phyloP scores from a whole-genome alignment of 495 filamentous ascomycete species.

The Penicillium taxi region DNA sequence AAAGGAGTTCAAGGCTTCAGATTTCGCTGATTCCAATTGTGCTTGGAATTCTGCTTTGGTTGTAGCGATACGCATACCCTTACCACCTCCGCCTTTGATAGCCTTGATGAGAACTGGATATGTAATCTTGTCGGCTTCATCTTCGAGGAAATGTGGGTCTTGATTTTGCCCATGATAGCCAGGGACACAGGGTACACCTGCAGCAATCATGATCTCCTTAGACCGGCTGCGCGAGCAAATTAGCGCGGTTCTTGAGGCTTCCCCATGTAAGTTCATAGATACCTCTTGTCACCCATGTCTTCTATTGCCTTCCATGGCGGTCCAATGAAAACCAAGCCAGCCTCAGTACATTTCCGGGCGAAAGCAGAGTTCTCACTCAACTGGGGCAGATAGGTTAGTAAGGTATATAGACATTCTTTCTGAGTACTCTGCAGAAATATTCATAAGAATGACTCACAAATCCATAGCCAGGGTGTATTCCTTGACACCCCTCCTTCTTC shows the following conservation, averaged over 20 bases:
- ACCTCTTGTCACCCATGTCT: constrained; percentile 95
- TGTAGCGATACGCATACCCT: constrained; percentile 94
- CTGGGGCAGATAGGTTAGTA: constrained; percentile 17
- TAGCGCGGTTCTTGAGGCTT: constrained; percentile 2
- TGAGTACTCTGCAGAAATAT: too few species aligned
- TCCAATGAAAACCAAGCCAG: constrained; percentile 89
- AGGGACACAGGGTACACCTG: constrained; percentile 91
- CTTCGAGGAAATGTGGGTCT: constrained; percentile 58
- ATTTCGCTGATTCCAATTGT: constrained; percentile 79
- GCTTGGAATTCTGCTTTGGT: constrained; percentile 67
- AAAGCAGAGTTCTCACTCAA: constrained; percentile 88
- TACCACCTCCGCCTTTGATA: constrained; percentile 92
- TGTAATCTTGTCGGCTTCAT: constrained; percentile 69
- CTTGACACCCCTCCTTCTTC: constrained; percentile 74
- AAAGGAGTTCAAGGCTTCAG: constrained; percentile 84
- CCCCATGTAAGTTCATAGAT: constrained; percentile 9
- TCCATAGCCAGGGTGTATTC: constrained; percentile 93
- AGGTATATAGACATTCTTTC: too few species aligned
- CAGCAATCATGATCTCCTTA: constrained; percentile 92
- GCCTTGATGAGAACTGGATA: constrained; percentile 96
- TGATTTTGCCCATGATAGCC: constrained; percentile 92
- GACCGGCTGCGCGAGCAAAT: constrained; percentile 43
- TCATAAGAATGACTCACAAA: constrained; percentile 57
- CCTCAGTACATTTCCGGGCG: constrained; percentile 79
- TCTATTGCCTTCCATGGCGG: constrained; percentile 89